Evolutionary conservation across 2,329 filamentous ascomycete species (phyloP).

Genomic region (Lasiodiplodia citricola): DNA sequence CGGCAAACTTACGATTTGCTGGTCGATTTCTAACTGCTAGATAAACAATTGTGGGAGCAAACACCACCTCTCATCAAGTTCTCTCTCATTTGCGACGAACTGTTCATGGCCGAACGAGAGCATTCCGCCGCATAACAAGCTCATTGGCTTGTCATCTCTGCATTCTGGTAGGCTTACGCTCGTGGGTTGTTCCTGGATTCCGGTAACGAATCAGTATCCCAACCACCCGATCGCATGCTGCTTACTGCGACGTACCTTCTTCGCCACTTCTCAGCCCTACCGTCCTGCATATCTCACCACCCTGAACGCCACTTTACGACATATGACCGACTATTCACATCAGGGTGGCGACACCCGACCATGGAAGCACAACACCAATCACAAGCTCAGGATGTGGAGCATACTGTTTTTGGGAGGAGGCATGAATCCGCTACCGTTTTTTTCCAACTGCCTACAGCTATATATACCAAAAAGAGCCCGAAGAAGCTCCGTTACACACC

Average conservation of each 20-base stretch:
- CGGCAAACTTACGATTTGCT: not conserved
- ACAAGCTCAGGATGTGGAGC: not conserved
- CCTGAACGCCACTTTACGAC: not conserved
- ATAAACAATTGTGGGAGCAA: not conserved
- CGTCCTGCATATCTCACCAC: not conserved
- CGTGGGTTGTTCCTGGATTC: not conserved
- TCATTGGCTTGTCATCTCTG: not conserved
- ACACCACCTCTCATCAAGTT: not conserved
- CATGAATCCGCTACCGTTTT: conserved; percentile 1
- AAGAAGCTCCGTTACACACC: conserved; percentile 3
- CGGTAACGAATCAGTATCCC: conserved; percentile 14
- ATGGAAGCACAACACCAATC: not conserved
- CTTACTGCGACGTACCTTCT: conserved; percentile 15
- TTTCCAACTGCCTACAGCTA: conserved; percentile 21
- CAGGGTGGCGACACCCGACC: not conserved
- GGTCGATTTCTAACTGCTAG: not conserved
- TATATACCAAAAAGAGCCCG: conserved; percentile 6
- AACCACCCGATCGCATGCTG: not conserved
- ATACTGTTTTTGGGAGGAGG: conserved; percentile 6
- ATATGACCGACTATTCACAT: not conserved
- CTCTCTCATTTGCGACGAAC: not conserved
- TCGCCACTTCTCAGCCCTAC: conserved; percentile 1
- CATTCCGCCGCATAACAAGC: not conserved
- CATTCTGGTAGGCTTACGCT: not conserved
- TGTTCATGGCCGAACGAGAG: not conserved